phyloP scores from a whole-genome alignment of 2,329 filamentous ascomycete genomes.

The Zymoseptoria ardabiliae region DNA sequence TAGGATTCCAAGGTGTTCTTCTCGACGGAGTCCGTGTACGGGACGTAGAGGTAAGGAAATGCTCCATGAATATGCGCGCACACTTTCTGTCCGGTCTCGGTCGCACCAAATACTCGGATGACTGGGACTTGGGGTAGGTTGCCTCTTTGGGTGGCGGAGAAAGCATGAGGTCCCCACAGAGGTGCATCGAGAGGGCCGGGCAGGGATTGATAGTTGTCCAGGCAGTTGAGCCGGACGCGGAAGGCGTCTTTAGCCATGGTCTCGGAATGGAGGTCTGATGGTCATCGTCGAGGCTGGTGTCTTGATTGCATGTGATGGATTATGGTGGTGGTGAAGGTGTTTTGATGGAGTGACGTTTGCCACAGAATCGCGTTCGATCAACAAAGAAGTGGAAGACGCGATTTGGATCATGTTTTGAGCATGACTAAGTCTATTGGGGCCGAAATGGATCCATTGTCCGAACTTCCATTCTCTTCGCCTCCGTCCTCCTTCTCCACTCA shows the following conservation, averaged over 20 bases:
- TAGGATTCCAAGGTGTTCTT: constrained; percentile 58
- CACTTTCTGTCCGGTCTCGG: constrained; percentile 90
- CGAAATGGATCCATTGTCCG: background rate
- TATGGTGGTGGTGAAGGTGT: background rate
- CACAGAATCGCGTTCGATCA: background rate
- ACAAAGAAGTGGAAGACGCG: background rate
- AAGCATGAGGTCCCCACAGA: constrained; percentile 47
- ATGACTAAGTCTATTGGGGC: background rate
- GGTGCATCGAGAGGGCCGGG: constrained; percentile 76
- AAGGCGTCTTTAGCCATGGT: constrained; percentile 45
- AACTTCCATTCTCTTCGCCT: background rate
- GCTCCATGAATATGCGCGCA: constrained; percentile 94
- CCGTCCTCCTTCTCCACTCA: background rate
- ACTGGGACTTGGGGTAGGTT: constrained; percentile 72
- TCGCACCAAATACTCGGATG: constrained; percentile 84
- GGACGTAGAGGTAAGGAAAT: constrained; percentile 87
- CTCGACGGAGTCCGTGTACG: constrained; percentile 21
- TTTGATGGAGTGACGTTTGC: constrained; percentile 2
- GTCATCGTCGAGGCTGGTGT: constrained; percentile 20
- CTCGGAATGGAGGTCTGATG: constrained; percentile 10
- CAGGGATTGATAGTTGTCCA: constrained; percentile 84
- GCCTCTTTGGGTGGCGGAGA: constrained; percentile 50
- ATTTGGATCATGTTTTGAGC: no score
- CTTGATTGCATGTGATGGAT: background rate
- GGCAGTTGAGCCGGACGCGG: constrained; percentile 85